A percentile compares a stretch with the other conserved stretches of the same genome.
These are phyloP conservation scores for Trichophyton schoenleinii DNA, from an alignment of 2,329 filamentous ascomycete genomes.

Conservation along the genomic window DNA sequence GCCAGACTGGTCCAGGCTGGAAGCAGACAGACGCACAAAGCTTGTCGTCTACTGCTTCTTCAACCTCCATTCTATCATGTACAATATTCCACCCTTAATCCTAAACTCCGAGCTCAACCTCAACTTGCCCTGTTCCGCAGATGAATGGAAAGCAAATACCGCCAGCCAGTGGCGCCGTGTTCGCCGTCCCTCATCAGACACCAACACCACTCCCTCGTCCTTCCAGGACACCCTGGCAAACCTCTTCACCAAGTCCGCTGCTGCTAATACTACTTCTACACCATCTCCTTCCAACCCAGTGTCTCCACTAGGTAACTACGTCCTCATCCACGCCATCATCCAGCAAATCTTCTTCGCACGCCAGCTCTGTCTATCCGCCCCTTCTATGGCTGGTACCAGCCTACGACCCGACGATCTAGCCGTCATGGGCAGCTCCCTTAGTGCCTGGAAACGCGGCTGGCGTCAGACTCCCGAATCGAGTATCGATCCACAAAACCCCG, in stretches of 20 bases:
- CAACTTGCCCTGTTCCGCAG: slow-evolving; percentile 42
- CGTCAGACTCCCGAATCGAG: slow-evolving; percentile 41
- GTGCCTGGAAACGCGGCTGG: slow-evolving; percentile 42
- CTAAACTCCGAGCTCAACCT: slow-evolving; percentile 43
- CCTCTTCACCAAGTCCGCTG: slow-evolving; percentile 27
- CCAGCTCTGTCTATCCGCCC: slow-evolving; percentile 35
- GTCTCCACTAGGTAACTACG: slow-evolving; percentile 43
- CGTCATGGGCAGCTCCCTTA: slow-evolving; percentile 36
- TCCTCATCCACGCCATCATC: slow-evolving; percentile 43
- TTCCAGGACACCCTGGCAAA: slow-evolving; percentile 37
- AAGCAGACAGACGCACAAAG: slow-evolving; percentile 43
- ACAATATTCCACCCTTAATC: slow-evolving; percentile 48
- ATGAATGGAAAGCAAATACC: slow-evolving; percentile 44
- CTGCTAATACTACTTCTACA: slow-evolving; percentile 18
- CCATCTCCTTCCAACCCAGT: slow-evolving; percentile 25
- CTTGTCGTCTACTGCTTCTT: slow-evolving; percentile 47
- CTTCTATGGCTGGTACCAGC: slow-evolving; percentile 31
- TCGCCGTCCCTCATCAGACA: slow-evolving; percentile 23
- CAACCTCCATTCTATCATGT: slow-evolving; percentile 50
- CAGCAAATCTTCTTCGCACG: slow-evolving; percentile 43
- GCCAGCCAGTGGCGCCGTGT: slow-evolving; percentile 38
- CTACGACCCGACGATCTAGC: slow-evolving; percentile 34
- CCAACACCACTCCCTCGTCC: slow-evolving; percentile 18
- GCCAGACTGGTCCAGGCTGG: slow-evolving; percentile 42
- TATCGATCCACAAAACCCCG: slow-evolving; percentile 42